Base-by-base conservation (phyloP, 2,329 filamentous ascomycete genomes). In the Pseudogymnoascus sp. region DNA sequence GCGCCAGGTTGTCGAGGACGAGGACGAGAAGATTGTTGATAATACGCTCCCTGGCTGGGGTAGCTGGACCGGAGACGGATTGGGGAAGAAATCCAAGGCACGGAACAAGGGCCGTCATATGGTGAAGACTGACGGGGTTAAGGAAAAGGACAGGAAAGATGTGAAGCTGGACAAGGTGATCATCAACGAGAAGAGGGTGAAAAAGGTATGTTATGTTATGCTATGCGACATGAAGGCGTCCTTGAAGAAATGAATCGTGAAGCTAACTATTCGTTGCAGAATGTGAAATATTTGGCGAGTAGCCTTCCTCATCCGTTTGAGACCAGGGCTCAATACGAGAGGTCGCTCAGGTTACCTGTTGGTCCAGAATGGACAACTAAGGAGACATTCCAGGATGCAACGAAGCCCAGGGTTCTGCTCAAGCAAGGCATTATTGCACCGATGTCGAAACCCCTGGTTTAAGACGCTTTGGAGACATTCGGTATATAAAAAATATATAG, bases 331-430 rank as follows among this genome's bases (percentile, higher is more conserved):
- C 91, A 96, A 77, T 97, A 97, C 74, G 94, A 99, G 78, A 79
- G 92, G 57, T 89, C 88, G 64, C 77, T 97, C 61, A 81, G 92
- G 41, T 75, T 96, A 65, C 94, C 94, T 1, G 83, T 97, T 62
- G 94, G 94, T 1, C 90, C 88, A 13, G 92, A 99, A 74, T 99
- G 92, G 92, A 85, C 86, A 66, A 97, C 92, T n/a, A 96, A 96
- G 81, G 85, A 90, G 76, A 90, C 88, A 12, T 94, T 94, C 80
- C 92, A 97, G 77, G 84, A 88, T 67, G 83, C 83, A 63, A 95
- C 89, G 62, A 95, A 92, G 81, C 94, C 94, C 61, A 84, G 90
- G 67, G 82, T 97, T 65, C 78, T 97, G 72, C 77, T 96, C 72
- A 96, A 95, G 78, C 89, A 92, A 75, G 94, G 94, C 52, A 80